Evolutionary conservation across 2,329 filamentous ascomycete species (phyloP).

Genomic region (Diaporthe citrichinensis): DNA sequence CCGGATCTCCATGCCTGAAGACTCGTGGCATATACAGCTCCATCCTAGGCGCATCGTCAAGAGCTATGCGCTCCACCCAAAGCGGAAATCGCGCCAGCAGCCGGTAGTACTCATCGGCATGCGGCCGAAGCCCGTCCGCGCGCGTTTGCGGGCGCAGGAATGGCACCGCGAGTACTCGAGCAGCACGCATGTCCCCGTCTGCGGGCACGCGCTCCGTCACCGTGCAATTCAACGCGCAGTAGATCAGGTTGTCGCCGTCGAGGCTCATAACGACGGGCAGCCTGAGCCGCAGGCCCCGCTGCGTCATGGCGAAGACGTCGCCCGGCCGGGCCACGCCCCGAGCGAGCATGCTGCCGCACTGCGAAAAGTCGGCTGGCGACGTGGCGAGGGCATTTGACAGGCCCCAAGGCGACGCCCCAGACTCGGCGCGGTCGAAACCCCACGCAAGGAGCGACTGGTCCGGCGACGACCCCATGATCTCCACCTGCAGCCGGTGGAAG

Average conservation of each 20-base stretch:
- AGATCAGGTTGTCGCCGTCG: background rate
- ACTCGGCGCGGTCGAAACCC: background rate
- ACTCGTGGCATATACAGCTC: background rate
- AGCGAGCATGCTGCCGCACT: background rate
- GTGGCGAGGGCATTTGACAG: background rate
- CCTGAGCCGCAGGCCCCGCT: background rate
- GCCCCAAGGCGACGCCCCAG: background rate
- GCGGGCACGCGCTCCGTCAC: background rate
- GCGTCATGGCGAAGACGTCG: background rate
- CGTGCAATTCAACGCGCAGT: background rate
- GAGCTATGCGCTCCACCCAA: background rate
- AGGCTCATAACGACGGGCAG: background rate
- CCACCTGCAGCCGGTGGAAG: conserved; percentile 32
- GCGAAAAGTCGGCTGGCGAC: background rate
- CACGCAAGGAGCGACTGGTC: conserved; percentile 22
- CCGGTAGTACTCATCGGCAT: background rate
- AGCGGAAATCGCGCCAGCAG: background rate
- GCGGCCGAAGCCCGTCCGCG: background rate
- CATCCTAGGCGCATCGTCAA: background rate
- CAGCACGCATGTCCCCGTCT: background rate
- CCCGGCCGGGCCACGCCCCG: background rate
- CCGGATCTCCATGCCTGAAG: background rate
- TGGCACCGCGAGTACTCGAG: background rate
- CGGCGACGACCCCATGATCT: conserved; percentile 25
- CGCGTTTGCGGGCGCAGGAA: background rate